phyloP scores from a whole-genome alignment of 805 yeast genomes.

The Sugiyamaella mastotermitis region DNA sequence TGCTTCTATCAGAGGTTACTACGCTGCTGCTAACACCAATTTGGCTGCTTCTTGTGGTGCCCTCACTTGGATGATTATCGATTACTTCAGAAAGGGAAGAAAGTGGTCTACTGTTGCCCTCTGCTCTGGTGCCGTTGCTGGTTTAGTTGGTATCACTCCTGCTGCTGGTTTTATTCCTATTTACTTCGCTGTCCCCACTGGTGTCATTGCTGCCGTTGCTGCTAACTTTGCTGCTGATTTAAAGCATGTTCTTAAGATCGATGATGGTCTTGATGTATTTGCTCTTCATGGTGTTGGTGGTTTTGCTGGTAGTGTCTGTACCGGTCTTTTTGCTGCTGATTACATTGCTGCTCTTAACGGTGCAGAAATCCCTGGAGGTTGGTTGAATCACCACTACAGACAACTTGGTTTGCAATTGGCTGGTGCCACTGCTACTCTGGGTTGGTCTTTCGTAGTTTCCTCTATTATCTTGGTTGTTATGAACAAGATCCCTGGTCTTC shows the following conservation, averaged over 20 bases:
- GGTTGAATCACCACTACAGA: constrained; percentile 84
- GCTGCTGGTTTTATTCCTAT: constrained; percentile 96
- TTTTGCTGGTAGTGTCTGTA: constrained; percentile 68
- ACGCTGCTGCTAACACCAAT: constrained; percentile 89
- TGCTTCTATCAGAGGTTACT: constrained; percentile 88
- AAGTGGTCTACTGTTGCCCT: constrained; percentile 93
- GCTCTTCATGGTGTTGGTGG: constrained; percentile 96
- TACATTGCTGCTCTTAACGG: constrained; percentile 84
- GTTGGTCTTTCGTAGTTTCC: constrained; percentile 78
- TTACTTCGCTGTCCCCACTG: constrained; percentile 81
- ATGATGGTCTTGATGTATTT: constrained; percentile 94
- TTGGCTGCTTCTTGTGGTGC: constrained; percentile 93
- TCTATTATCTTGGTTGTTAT: constrained; percentile 59
- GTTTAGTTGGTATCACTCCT: constrained; percentile 92
- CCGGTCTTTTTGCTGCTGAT: constrained; percentile 93
- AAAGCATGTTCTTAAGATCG: constrained; percentile 66
- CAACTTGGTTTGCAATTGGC: constrained; percentile 95
- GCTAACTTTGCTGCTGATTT: constrained; percentile 85
- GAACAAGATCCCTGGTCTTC: constrained; percentile 79
- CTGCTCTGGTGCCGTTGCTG: constrained; percentile 90
- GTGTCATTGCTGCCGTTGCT: constrained; percentile 66
- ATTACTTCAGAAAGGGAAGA: constrained; percentile 75
- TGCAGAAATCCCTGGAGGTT: constrained; percentile 68
- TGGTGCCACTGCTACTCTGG: constrained; percentile 63
- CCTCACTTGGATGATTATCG: constrained; percentile 89